These are phyloP conservation scores for Cutaneotrichosporon sp. DNA, from an alignment of 1,284 basidiomycete genomes.

Conservation along the genomic window DNA sequence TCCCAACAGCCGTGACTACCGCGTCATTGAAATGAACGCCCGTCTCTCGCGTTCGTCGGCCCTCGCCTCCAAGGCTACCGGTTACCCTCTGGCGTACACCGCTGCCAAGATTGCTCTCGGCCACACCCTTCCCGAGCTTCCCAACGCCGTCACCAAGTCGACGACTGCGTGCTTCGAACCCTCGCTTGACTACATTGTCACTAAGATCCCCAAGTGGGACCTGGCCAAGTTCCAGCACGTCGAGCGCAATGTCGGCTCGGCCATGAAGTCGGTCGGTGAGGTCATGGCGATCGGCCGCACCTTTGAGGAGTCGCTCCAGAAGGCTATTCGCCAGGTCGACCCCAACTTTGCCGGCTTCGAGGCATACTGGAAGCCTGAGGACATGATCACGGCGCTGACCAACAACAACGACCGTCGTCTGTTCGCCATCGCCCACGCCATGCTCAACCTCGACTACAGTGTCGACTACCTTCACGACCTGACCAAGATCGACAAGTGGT, in stretches of 20 bases:
- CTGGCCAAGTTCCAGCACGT: slow-evolving; percentile 97
- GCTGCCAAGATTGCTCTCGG: slow-evolving; percentile 99
- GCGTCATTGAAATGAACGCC: slow-evolving; percentile 97
- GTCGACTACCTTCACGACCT: slow-evolving; percentile 87
- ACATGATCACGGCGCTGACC: slow-evolving; percentile 71
- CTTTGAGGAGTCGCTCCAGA: slow-evolving; percentile 97
- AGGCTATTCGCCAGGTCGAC: slow-evolving; percentile 96
- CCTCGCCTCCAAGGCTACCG: slow-evolving; percentile 96
- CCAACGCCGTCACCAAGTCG: slow-evolving; percentile 98
- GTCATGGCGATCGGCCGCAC: slow-evolving; percentile 99
- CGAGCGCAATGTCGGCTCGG: slow-evolving; percentile 88
- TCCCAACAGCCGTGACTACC: slow-evolving; percentile 87
- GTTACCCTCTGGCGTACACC: slow-evolving; percentile 98
- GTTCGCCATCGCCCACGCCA: slow-evolving; percentile 92
- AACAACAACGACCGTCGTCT: slow-evolving; percentile 74
- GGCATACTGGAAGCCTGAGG: slow-evolving; percentile 64
- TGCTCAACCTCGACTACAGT: slow-evolving; percentile 80
- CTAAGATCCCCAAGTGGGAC: slow-evolving; percentile 99
- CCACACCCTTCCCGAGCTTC: slow-evolving; percentile 93
- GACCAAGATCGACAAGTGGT: slow-evolving; percentile 99
- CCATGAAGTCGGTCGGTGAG: slow-evolving; percentile 99
- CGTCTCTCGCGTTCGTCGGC: slow-evolving; percentile 71
- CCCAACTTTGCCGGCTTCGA: slow-evolving; percentile 67
- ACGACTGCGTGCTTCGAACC: slow-evolving; percentile 99
- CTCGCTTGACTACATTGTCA: slow-evolving; percentile 99